Percentiles rank a stretch among this genome's conserved stretches.
phyloP scores from a whole-genome alignment of 441 rosid genomes.

The Metrosideros polymorpha region DNA sequence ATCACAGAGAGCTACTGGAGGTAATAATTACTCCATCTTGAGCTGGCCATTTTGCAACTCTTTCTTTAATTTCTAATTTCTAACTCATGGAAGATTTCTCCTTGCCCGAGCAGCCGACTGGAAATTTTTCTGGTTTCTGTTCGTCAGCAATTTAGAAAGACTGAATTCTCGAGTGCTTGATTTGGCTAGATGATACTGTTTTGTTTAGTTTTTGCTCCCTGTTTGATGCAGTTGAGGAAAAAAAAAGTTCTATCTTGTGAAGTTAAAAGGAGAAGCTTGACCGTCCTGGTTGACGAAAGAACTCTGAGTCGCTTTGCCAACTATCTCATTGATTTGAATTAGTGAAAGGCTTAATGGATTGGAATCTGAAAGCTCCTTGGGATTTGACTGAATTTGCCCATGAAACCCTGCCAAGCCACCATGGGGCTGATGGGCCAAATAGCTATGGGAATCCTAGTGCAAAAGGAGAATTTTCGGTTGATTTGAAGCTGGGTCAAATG shows the following conservation, averaged over 20 bases:
- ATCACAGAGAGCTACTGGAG: neutral
- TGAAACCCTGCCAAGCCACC: conserved; percentile 23
- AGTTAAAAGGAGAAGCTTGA: conserved; percentile 5
- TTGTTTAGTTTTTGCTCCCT: neutral
- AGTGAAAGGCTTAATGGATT: conserved; percentile 32
- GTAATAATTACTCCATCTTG: neutral
- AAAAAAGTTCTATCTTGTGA: neutral
- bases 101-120: neutral
- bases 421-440: conserved; percentile 32
- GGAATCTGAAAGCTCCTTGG: conserved; percentile 47
- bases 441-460: conserved; percentile 20
- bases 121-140: neutral
- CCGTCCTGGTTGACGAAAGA: neutral
- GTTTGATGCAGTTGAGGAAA: conserved; percentile 1
- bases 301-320: neutral
- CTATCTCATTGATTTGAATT: neutral
- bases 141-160: neutral
- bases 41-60: neutral
- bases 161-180: neutral
- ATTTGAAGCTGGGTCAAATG: conserved; percentile 69
- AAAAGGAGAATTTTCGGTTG: conserved; percentile 49
- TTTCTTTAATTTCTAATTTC: neutral
- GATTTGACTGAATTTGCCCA: conserved; percentile 35
- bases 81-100: neutral
- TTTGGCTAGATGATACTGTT: neutral